Evolutionary conservation across 2,329 filamentous ascomycete genomes (phyloP).

Genomic region (Penicillium concentricum): DNA sequence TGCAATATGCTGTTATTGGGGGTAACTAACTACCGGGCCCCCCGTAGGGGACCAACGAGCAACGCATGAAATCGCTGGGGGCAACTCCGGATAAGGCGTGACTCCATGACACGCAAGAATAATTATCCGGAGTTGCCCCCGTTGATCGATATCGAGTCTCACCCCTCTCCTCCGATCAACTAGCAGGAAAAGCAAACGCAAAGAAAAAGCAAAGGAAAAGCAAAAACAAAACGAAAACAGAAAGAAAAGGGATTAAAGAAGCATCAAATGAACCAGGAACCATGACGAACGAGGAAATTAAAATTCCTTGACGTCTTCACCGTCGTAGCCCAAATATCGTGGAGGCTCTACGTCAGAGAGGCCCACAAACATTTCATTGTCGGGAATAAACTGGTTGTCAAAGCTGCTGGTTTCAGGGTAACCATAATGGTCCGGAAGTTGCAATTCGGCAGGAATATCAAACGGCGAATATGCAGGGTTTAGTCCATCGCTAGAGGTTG

Average conservation of each 20-base stretch:
- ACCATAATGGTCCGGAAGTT: not conserved
- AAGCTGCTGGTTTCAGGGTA: not conserved
- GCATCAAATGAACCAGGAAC: not conserved
- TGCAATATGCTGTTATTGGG: not conserved
- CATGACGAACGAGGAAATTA: not conserved
- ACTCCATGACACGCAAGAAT: conserved; percentile 2
- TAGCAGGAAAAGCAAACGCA: not conserved
- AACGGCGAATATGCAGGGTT: not conserved
- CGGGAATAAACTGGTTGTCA: not conserved
- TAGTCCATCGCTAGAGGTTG: no score
- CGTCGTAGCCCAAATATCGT: not conserved
- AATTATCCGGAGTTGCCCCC: not conserved
- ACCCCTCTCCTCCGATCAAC: not conserved
- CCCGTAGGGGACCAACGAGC: not conserved
- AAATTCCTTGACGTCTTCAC: not conserved
- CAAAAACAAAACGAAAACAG: not conserved
- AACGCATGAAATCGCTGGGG: not conserved
- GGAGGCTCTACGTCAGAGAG: not conserved
- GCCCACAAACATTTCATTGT: not conserved
- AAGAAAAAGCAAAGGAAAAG: not conserved
- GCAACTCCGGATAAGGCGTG: not conserved
- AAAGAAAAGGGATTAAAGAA: not conserved
- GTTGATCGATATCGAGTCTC: not conserved
- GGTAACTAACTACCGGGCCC: not conserved
- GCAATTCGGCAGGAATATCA: not conserved